phyloP scores from a whole-genome alignment of 257 asterid genomes.

The Scutellaria minor region DNA sequence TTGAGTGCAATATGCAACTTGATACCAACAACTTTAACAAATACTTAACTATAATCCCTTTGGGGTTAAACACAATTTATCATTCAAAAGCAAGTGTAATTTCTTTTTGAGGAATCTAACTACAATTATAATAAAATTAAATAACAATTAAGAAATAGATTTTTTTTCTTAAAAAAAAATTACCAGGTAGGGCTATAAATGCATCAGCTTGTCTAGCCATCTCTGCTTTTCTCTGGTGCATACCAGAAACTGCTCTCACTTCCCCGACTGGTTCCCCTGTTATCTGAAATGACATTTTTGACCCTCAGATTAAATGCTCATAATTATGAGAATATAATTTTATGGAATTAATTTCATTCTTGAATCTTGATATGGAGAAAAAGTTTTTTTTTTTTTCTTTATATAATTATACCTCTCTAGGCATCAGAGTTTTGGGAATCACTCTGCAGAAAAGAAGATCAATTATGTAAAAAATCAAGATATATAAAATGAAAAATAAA shows the following conservation, averaged over 20 bases:
- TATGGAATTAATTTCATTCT: background rate
- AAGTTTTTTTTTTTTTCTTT: background rate
- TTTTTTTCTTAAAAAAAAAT: background rate
- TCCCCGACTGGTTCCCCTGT: constrained; percentile 95
- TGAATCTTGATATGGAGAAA: background rate
- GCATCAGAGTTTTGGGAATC: constrained; percentile 88
- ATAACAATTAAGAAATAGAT: background rate
- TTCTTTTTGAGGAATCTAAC: no score
- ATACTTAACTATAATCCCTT: background rate
- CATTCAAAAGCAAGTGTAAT: no score
- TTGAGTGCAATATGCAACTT: background rate
- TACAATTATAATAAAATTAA: background rate
- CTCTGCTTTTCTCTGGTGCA: constrained; percentile 98
- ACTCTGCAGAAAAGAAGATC: constrained; percentile 56
- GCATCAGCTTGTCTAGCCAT: constrained; percentile 98
- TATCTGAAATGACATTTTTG: constrained; percentile 50
- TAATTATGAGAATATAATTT: background rate
- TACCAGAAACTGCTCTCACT: constrained; percentile 84
- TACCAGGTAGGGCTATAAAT: constrained; percentile 91
- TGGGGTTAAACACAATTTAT: no score
- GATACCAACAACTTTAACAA: background rate
- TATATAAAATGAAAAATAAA: background rate
- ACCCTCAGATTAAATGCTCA: background rate
- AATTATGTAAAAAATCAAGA: background rate
- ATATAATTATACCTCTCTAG: constrained; percentile 75